Evolutionary conservation across 179 eudicot species (phyloP), one percentile per base, ranked within the genome.

Genomic region (Patellifolia procumbens): DNA sequence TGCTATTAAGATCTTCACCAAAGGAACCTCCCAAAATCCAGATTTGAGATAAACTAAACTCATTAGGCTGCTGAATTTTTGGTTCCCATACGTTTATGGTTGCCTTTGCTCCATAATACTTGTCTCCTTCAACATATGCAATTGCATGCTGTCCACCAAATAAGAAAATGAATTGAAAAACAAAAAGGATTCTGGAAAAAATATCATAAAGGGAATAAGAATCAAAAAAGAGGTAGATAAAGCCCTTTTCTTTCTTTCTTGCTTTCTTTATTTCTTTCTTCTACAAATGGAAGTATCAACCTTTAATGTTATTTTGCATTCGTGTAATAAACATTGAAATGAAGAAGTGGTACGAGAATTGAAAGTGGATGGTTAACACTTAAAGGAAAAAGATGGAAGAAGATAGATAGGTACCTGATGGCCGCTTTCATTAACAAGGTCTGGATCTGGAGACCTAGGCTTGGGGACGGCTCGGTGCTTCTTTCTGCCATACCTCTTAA

Each of bases 1-100:
- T 95, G 81, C 99, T 95, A 87, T 95, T 95, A 72, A 95, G 99
- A 86, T 95, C 99, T 86, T 93, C 87, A 65, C 98, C 99, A 81
- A 95, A 95, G 73, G 99, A 95, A 77, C 99, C 99, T 64, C 99
- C 99, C 77, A 95, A 80, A 24, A 95, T 74, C 99, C 99, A 95
- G 72, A 95, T 84, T 79, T 95, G 99, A 39, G 99, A 95, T 85
- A 95, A 85, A 83, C 98, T 95, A 81, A 95, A 95, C 90, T 95
- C 99, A 73, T 91, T 95, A 11, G 98, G 86, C 84, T 93, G 97
- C 84, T 95, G 99, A 78, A 95, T 93, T 76, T 80, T 83, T 7
- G 99, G 99, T 75, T 95, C 97, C 99, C 99, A 95, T 12, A 95
- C 99, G 86, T 95, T 95, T 32, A 95, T 84, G 67, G 98, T 95